A percentile compares a stretch with the other conserved stretches of the same genome.
Evolutionary conservation across 2,329 filamentous ascomycete genomes (phyloP).

Genomic region (Colletotrichum acutatum): DNA sequence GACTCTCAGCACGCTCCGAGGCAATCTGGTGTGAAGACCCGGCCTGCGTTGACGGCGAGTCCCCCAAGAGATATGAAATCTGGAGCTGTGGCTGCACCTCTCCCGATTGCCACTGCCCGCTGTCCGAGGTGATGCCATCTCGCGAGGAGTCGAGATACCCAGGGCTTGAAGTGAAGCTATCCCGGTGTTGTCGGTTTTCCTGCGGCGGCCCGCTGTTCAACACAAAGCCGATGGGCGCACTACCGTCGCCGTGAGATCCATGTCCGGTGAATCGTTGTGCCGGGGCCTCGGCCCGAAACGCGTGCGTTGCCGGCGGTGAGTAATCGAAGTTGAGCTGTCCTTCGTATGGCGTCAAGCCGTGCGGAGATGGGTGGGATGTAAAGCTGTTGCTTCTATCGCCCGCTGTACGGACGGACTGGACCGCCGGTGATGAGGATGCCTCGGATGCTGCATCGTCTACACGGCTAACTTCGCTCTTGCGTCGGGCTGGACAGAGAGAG

Average conservation of each 20-base stretch:
- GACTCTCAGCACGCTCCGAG: background rate
- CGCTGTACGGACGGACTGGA: background rate
- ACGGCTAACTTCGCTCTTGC: constrained; percentile 6
- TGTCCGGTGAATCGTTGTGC: constrained; percentile 20
- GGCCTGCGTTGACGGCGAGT: constrained; percentile 12
- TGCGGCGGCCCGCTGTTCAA: constrained; percentile 13
- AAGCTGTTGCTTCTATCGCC: constrained; percentile 6
- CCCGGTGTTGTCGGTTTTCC: background rate
- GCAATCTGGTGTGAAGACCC: background rate
- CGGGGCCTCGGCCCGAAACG: background rate
- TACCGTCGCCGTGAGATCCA: constrained; percentile 22
- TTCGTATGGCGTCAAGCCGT: background rate
- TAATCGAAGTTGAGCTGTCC: constrained; percentile 4
- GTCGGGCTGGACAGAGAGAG: background rate
- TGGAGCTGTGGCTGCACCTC: constrained; percentile 27
- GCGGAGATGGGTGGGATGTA: constrained; percentile 7
- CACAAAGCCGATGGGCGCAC: constrained; percentile 26
- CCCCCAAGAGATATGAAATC: constrained; percentile 21
- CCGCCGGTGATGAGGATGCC: constrained; percentile 6
- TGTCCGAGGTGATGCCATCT: background rate
- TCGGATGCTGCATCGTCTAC: constrained; percentile 1
- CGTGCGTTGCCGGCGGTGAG: background rate
- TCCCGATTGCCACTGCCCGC: background rate
- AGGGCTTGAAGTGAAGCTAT: constrained; percentile 1
- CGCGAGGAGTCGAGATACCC: constrained; percentile 3